Base-by-base conservation (phyloP, 1,284 basidiomycete species). In the Termitomyces sp. region DNA sequence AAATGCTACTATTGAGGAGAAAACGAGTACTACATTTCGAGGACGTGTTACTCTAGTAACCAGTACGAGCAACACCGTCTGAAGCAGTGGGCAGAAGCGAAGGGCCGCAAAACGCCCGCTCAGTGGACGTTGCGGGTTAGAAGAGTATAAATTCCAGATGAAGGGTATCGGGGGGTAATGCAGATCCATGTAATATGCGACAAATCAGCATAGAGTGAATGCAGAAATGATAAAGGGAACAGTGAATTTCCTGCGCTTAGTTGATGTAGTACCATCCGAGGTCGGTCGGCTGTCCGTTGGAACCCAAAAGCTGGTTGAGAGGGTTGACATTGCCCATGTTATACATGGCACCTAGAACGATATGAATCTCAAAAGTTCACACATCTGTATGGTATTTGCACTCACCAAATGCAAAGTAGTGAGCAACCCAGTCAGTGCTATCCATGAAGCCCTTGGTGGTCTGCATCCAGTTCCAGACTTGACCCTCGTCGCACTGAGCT, bases 351-450 rank as follows among this genome's bases (percentile, higher is more conserved):
- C 83, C 86, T 86, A 49, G 9, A 30, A 24, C 11, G 10, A 50
- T 26, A 24, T 52, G 4, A 39, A 19, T n/a, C 11, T 38, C 11
- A 30, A 30, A 31, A 28, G 1, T 16, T 9, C 19, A 18, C 26
- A 24, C 14, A 42, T 10, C 11, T 9, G 19, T 13, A 40, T n/a
- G n/a, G n/a, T n/a, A 40, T 14, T 10, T 24, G 21, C 7, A 46
- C 58, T 49, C 56, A 83, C 90, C 88, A 65, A 91, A 93, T 38
- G 81, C 80, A 63, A 81, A 81, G 68, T 85, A 88, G 28, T 72
- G 72, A 41, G 72, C 63, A 44, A 93, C 72, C 64, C 74, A 86
- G 40, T 65, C 48, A 14, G 79, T 77, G 26, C 57, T 54, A 57
- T 90, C 77, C 70, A 87, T 73, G 67, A 76, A 93, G 2, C 55